Evolutionary conservation across 495 filamentous ascomycete species (phyloP), one percentile per base, ranked within the genome.

Genomic region (Parathielavia appendiculata): DNA sequence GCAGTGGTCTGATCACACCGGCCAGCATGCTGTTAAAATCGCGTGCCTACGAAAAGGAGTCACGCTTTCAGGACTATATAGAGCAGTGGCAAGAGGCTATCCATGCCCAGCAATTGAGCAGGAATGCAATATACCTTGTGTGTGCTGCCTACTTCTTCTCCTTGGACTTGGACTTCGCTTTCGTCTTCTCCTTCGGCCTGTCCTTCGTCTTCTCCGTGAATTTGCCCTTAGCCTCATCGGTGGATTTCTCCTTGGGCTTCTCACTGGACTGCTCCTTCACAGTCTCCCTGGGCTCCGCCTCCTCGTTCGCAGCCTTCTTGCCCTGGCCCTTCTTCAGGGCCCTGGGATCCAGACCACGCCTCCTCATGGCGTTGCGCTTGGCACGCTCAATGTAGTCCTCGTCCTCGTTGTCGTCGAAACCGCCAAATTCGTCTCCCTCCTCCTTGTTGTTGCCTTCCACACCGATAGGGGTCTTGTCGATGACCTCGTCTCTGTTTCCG

Each of bases 341-440:
- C 39, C 72, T 77, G 10, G 78, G 80, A 66, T 83, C 75, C 54
- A 82, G 60, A 54, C 80, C 79, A 26, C 80, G 80, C 58, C 68
- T 79, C 57, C 78, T 73, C 74, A 83, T 75, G 22, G 75, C 76
- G 57, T 79, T 82, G 61, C 79, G 78, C 71, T 78, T 89, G 46
- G 90, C 88, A 58, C 89, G 87, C 69, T 96, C 73, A 50, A 86
- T 85, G 69, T 84, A 83, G 20, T 90, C 86, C 56, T 87, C 76
- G 69, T 90, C 88, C 65, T 95, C 92, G 16, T 91, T 79, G 14
- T 85, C 85, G 62, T 96, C 90, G 81, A 95, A 97, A 53, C 88
- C 90, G 51, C 90, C 91, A 68, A 97, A 92, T 54, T 90, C 75
- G 55, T 79, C 77, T n/a, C n/a, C n/a, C 13, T 76, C 65, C 39